Base-by-base conservation (phyloP, 306 rosid species). In the Casuarina equisetifolia region DNA sequence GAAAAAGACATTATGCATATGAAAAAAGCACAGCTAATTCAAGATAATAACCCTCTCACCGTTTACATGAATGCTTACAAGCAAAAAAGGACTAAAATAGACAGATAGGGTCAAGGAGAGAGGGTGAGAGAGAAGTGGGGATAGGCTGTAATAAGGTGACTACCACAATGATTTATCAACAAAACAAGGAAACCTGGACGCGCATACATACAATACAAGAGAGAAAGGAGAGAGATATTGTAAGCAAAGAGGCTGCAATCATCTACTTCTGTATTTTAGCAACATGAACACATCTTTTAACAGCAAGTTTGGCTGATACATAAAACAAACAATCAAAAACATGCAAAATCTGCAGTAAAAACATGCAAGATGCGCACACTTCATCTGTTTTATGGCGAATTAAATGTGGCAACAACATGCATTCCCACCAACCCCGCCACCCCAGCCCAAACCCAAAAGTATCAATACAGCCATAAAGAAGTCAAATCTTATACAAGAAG, bases 1-100 rank as follows among this genome's bases (percentile, higher is more conserved):
- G 58, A 52, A 36, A 62, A 39, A 36, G 11, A 42, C 48, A 76
- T 73, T 66, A 80, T 42, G 55, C 58, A 9, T 72, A 82, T 49
- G 45, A 59, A 39, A 73, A 20, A 71, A 76, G 45, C 25, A 55
- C 13, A 59, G 55, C 1, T 15, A 64, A 40, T 5, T 66, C 20
- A 66, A 66, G 70, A 66, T 39, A 32, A 6, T 40, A 39, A 66
- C 46, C 17, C 20, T 66, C 70, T 66, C 32, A 6, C 8, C n/a
- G 36, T 62, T 36, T 11, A 62, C 35, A 61, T 61, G 42, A 7
- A 61, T 1, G 59, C 9, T 19, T 53, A 53, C 32, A 3, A 53
- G 17, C 4, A 53, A 6, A 53, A 12, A 50, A 50, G 13, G 1
- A 4, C 10, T 50, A 15, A 50, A 52, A 52, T 52, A 52, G 58